A percentile compares a stretch with the other conserved stretches of the same genome.
Conservation (phyloP, 2,329 filamentous ascomycete species). For the Colletotrichum chrysophilum region DNA sequence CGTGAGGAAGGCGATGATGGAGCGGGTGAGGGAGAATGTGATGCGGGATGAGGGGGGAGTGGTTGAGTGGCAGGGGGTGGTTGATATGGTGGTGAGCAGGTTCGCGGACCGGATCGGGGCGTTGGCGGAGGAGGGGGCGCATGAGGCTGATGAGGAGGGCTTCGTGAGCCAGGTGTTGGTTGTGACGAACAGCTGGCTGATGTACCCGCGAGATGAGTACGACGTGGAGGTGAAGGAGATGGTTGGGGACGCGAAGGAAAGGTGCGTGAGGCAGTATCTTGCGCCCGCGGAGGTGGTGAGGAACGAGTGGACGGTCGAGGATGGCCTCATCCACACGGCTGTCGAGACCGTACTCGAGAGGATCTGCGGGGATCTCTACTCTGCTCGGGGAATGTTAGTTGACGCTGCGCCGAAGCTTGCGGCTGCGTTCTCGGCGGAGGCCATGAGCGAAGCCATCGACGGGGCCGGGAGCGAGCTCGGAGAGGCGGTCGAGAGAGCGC, state of each 20-base stretch:
- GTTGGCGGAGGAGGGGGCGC: constrained; percentile 6
- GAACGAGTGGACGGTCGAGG: constrained; percentile 41
- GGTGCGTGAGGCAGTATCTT: constrained; percentile 54
- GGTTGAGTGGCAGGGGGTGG: constrained; percentile 70
- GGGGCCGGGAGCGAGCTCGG: not conserved
- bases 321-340: constrained; percentile 49
- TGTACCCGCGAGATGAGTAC: constrained; percentile 36
- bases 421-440: not conserved
- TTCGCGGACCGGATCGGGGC: constrained; percentile 60
- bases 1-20: constrained; percentile 40
- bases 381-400: not conserved
- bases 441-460: not conserved
- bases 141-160: constrained; percentile 9
- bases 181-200: constrained; percentile 48
- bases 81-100: constrained; percentile 69
- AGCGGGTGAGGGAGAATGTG: constrained; percentile 50
- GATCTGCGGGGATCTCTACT: constrained; percentile 38
- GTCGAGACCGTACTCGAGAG: constrained; percentile 40
- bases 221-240: constrained; percentile 23
- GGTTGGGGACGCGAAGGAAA: constrained; percentile 41
- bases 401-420: not conserved
- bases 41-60: constrained; percentile 28
- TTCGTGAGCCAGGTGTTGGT: constrained; percentile 42
- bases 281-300: constrained; percentile 27
- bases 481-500: not conserved